These are phyloP conservation scores for Esteya vermicola DNA, from an alignment of 2,329 filamentous ascomycete species.

Conservation along the genomic window DNA sequence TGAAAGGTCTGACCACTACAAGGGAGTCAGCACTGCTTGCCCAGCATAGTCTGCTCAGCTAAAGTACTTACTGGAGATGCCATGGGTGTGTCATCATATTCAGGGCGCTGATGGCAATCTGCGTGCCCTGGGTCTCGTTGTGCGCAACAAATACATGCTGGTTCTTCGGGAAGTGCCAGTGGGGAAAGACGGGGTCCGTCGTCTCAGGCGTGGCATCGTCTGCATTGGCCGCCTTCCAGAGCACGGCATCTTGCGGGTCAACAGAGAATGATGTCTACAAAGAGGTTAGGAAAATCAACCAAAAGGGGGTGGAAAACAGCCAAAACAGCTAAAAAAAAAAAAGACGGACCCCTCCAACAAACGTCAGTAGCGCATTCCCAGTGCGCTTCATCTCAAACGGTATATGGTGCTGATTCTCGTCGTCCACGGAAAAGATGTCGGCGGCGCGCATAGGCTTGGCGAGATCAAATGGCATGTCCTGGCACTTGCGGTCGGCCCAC, in stretches of 20 bases:
- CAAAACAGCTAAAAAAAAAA: no score
- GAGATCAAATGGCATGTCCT: slow-evolving; percentile 20
- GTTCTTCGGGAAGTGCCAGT: slow-evolving; percentile 20
- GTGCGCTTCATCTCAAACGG: slow-evolving; percentile 13
- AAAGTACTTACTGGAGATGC: slow-evolving; percentile 19
- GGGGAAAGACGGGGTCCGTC: neutral
- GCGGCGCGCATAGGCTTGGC: slow-evolving; percentile 17
- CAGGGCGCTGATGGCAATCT: slow-evolving; percentile 22
- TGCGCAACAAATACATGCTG: slow-evolving; percentile 22
- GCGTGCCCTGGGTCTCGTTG: slow-evolving; percentile 16
- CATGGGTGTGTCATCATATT: slow-evolving; percentile 26
- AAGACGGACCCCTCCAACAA: neutral
- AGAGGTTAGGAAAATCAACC: no score
- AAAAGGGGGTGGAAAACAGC: no score
- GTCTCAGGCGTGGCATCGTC: neutral
- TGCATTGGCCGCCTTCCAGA: slow-evolving; percentile 3
- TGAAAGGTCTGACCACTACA: slow-evolving; percentile 20
- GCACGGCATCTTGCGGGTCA: neutral
- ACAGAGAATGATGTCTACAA: neutral
- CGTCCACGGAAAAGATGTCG: slow-evolving; percentile 16
- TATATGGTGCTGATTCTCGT: slow-evolving; percentile 18
- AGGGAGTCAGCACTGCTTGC: neutral
- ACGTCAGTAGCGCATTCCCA: neutral
- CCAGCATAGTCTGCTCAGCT: neutral
- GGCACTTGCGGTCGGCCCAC: slow-evolving; percentile 18